Base-by-base conservation (phyloP, 2,329 filamentous ascomycete genomes). In the Penicillium polonicum region DNA sequence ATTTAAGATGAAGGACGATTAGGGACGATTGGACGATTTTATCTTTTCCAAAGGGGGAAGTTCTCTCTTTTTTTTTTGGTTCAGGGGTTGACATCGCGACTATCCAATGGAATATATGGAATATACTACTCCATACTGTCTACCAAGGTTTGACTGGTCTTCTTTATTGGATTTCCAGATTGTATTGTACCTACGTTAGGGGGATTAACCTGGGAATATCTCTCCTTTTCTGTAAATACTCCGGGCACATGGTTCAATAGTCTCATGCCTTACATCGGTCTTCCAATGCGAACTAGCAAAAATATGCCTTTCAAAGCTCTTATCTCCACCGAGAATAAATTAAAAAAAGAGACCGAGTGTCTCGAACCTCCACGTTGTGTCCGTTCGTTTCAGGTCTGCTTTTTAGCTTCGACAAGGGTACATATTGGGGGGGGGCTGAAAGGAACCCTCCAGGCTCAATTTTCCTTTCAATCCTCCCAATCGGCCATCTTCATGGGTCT, bases 1-100 rank as follows among this genome's bases (percentile, higher is more conserved):
- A 59, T 60, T 60, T 65, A 66, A 66, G 63, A 66, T 66, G 63
- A 66, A 67, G 62, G 63, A 54, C 54, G 57, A 55, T 58, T 58
- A 23, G 23, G 23, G 23, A 23, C 23, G 23, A 23, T 23, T 23
- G 62, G 63, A 54, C 54, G 57, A 55, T 58, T 58, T 46, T 33
- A 19, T 41, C 9, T 41, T 43, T n/a, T n/a, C 31, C 29, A 5
- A 19, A 48, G 35, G 23, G 41, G 13, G 13, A 13, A n/a, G 2
- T 17, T n/a, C 5, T 35, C 6, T 21, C 6, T 35, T 36, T 27
- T 38, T 25, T 27, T 6, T 29, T 23, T 53, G 45, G 12, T 57
- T 57, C 48, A 50, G 55, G 54, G 53, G 52, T 43, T 15, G 33
- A n/a, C 33, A 5, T 27, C 23, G 25, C 7, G 41, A 43, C 12